Evolutionary conservation across 306 rosid species (phyloP), one percentile per base, ranked within the genome.

Genomic region (Lupinus albus): DNA sequence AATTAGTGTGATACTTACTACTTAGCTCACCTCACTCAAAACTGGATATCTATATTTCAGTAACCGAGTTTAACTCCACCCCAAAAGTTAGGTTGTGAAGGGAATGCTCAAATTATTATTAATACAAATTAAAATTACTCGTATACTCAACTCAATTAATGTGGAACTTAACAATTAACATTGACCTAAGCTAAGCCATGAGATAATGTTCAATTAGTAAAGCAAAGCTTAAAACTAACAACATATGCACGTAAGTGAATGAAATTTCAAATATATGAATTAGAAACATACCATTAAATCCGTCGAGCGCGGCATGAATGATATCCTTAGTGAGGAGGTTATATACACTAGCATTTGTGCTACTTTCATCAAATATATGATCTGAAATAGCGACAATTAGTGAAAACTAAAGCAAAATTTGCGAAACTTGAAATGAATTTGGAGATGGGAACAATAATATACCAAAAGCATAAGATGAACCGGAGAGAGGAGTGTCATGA

Each of bases 291-390:
- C 99, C 97, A 15, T 93, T 88, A 75, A 93, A 90, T 57, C 99
- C 99, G 68, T 88, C 89, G 17, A 90, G 88, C 0, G 91, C 97
- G 32, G 97, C 97, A n/a, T 66, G 85, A 61, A 88, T 90, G 63
- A 93, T 74, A 55, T 93, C 99, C 83, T 80, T 88, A 20, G 90
- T 87, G 41, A 93, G 97, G 64, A 85, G 86, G 42, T 88, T 84
- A 36, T 90, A 90, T 52, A 93, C 94, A 64, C 76, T 84, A 1
- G 87, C 78, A 74, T 90, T 93, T 6, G 82, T 65, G 53, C 94
- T 80, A 47, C 75, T 72, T 76, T 93, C 97, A 8, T 88, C 95
- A 64, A 93, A 85, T 61, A 93, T 80, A 41, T 88, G 99, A 67
- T 93, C 99, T 93, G 82, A 72, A 36, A 25, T 61, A 64, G n/a